Evolutionary conservation across 768 basidiomycete genomes (phyloP).

Genomic region (Dioszegia aurantiaca): DNA sequence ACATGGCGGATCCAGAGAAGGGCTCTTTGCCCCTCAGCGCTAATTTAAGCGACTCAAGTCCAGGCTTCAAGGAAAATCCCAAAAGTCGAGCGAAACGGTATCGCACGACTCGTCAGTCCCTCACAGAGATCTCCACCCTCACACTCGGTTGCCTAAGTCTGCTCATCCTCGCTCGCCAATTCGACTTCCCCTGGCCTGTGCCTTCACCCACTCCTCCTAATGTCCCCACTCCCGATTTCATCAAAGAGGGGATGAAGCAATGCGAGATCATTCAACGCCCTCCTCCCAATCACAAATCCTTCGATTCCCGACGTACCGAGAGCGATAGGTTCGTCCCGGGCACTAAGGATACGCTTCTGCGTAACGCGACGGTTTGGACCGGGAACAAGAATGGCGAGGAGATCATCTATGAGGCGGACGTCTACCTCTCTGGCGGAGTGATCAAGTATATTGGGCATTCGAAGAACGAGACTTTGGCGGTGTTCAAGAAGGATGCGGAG

Average conservation of each 20-base stretch:
- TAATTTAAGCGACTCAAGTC: neutral
- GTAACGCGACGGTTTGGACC: constrained; percentile 77
- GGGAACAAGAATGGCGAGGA: constrained; percentile 63
- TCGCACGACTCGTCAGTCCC: neutral
- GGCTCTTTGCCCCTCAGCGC: neutral
- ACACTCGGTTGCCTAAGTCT: constrained; percentile 8
- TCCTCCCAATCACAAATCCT: constrained; percentile 34
- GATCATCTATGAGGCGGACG: constrained; percentile 59
- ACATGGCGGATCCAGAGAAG: constrained; percentile 7
- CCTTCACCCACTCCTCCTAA: constrained; percentile 19
- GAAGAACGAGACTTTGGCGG: constrained; percentile 53
- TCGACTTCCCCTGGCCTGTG: constrained; percentile 36
- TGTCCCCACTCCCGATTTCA: constrained; percentile 23
- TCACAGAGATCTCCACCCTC: constrained; percentile 5
- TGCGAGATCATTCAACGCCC: constrained; percentile 43
- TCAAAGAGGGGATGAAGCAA: constrained; percentile 43
- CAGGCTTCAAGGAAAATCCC: constrained; percentile 3
- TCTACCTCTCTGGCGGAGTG: constrained; percentile 66
- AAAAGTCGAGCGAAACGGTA: constrained; percentile 1
- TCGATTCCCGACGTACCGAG: constrained; percentile 21
- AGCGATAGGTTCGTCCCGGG: constrained; percentile 54
- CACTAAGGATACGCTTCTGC: constrained; percentile 60
- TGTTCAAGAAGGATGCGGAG: constrained; percentile 55
- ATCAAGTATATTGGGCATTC: constrained; percentile 60
- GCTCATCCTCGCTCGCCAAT: neutral